phyloP scores from a whole-genome alignment of 2,329 filamentous ascomycete genomes.

The Epichloe uncinata region DNA sequence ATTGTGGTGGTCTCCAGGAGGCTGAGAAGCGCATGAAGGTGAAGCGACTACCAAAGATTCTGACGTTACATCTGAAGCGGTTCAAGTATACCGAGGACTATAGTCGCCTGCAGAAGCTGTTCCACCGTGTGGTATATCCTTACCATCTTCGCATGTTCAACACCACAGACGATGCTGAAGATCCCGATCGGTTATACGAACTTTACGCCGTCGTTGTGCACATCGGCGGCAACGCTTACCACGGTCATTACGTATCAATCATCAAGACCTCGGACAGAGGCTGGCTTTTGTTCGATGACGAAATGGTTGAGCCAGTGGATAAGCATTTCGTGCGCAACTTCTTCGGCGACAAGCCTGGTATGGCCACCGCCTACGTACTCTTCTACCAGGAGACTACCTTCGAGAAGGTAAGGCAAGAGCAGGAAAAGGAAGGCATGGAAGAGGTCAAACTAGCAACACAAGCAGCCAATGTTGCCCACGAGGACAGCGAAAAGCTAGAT shows the following conservation, averaged over 20 bases:
- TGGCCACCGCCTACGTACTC: conserved; percentile 90
- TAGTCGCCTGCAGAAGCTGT: conserved; percentile 86
- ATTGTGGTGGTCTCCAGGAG: conserved; percentile 90
- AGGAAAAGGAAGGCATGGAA: conserved; percentile 64
- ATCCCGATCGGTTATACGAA: conserved; percentile 89
- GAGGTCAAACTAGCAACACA: conserved; percentile 44
- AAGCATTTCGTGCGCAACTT: conserved; percentile 95
- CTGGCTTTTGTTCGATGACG: conserved; percentile 94
- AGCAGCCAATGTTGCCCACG: conserved; percentile 41
- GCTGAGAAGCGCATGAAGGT: conserved; percentile 99
- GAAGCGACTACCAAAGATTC: conserved; percentile 79
- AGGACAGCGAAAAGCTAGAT: conserved; percentile 33
- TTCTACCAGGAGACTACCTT: conserved; percentile 90
- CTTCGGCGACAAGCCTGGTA: conserved; percentile 82
- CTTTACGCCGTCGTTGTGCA: conserved; percentile 95
- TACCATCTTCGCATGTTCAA: conserved; percentile 96
- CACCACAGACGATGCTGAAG: conserved; percentile 87
- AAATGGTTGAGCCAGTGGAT: conserved; percentile 96
- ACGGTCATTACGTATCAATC: conserved; percentile 94
- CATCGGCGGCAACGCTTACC: conserved; percentile 91
- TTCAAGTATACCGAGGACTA: conserved; percentile 98
- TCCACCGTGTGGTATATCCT: conserved; percentile 92
- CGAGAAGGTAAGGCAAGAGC: conserved; percentile 57
- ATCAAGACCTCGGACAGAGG: conserved; percentile 95
- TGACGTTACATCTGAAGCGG: conserved; percentile 86